Evolutionary conservation across 2,329 filamentous ascomycete species (phyloP).

Genomic region (Blastomyces parvus): DNA sequence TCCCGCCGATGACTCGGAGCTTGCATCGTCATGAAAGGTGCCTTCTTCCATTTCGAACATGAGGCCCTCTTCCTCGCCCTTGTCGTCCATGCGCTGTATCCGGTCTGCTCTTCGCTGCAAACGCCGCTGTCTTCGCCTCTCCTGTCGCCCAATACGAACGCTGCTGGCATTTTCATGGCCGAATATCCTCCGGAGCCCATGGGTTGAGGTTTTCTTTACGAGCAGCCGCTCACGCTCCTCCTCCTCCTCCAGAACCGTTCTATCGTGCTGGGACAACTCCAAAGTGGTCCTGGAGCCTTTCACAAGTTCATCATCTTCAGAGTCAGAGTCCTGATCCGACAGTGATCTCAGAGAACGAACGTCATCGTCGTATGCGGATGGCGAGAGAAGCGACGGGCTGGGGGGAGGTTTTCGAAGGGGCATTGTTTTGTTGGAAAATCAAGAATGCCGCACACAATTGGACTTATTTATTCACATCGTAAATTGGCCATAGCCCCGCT

Average conservation of each 20-base stretch:
- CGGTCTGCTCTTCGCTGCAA: constrained; percentile 32
- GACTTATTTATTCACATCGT: background rate
- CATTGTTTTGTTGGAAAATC: constrained; percentile 9
- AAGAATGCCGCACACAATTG: background rate
- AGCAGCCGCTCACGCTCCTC: constrained; percentile 49
- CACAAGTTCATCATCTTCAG: constrained; percentile 63
- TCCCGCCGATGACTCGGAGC: constrained; percentile 50
- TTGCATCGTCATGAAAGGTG: constrained; percentile 57
- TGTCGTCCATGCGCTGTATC: constrained; percentile 42
- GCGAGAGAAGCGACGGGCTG: constrained; percentile 49
- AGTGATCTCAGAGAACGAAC: constrained; percentile 54
- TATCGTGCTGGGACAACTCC: constrained; percentile 61
- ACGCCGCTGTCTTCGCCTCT: constrained; percentile 44
- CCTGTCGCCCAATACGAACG: constrained; percentile 41
- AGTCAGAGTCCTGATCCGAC: constrained; percentile 62
- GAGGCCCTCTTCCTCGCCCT: constrained; percentile 56
- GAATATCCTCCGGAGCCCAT: constrained; percentile 34
- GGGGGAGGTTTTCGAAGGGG: constrained; percentile 17
- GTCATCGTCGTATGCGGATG: constrained; percentile 58
- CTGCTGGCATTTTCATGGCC: constrained; percentile 36
- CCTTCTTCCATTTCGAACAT: constrained; percentile 92
- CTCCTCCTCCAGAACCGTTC: constrained; percentile 63
- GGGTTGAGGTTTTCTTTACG: constrained; percentile 29
- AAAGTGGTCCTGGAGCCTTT: constrained; percentile 56
- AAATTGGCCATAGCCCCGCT: background rate